Base-by-base conservation (phyloP, 495 filamentous ascomycete species). In the Physcia stellaris region DNA sequence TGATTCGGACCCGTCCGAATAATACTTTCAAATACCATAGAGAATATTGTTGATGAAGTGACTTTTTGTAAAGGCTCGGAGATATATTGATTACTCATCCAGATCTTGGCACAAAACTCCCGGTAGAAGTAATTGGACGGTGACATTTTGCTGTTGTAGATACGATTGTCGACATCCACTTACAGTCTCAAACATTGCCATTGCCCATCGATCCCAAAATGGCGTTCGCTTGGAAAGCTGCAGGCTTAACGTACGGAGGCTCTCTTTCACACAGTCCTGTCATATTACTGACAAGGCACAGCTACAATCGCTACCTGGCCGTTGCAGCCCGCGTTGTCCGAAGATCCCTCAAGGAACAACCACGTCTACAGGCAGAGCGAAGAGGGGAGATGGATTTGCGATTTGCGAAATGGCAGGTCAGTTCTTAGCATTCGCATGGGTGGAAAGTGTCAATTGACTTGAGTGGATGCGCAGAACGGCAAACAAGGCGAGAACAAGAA, bases 201-300 rank as follows among this genome's bases (percentile, higher is more conserved):
- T n/a, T n/a, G n/a, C n/a, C n/a, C n/a, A n/a, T n/a, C n/a, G n/a
- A n/a, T n/a, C n/a, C n/a, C 79, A 86, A 76, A 70, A 98, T 98
- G 90, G 75, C 83, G 62, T 88, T 86, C 66, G 83, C 86, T 57
- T 99, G 92, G 92, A 96, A 95, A 81, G 75, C 86, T 55, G 80
- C 90, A 57, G 90, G 92, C 68, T 69, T 96, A 54, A 93, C 80
- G 92, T 96, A 79, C 62, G 81, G 52, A 32, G 30, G n/a, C n/a
- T 4, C 35, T 4, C 24, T 4, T 13, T 17, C 23, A 19, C 31
- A 35, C 38, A 42, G 15, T 5, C 28, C 5, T 12, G 16, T 1
- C n/a, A 13, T 9, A 18, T 11, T 24, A 33, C 35, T 56, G 40
- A 39, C 48, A 46, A 24, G 22, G 29, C 15, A 42, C 55, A 62